Base-by-base conservation (phyloP, 495 filamentous ascomycete species). In the Trichoderma asperelloides region DNA sequence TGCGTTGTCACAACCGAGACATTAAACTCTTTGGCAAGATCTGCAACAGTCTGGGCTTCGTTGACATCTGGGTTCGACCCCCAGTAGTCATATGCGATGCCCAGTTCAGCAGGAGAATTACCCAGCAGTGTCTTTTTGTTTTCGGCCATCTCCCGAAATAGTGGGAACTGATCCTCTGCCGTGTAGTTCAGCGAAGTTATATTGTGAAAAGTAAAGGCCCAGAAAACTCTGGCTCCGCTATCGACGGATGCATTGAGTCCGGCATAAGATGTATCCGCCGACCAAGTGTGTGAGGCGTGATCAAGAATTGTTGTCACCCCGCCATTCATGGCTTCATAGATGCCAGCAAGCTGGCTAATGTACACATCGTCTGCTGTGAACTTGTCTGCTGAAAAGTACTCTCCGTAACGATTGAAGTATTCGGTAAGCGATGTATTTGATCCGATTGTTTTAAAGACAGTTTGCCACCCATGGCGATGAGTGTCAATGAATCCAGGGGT, bases 401-500 rank as follows among this genome's bases (percentile, higher is more conserved):
- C 68, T 65, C 69, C 65, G 67, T 72, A 73, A 21, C 73, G 71
- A 62, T 28, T 30, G 30, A 73, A 68, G 66, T 78, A 77, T 27
- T 75, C 76, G 27, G 72, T 65, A 0, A 79, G 69, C 15, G 70
- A 74, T 2, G 72, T 75, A 67, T 79, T 76, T 49, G 72, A 71
- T 33, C 37, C 76, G 18, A 78, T 65, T 0, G 76, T 78, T 63
- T 78, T 79, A 70, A 77, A 77, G 28, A 72, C 75, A 0, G 81
- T 81, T 69, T 85, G 83, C 81, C 81, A 84, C 28, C 78, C 72
- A 71, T 85, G 81, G 64, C 77, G 77, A 71, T 84, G 83, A 0
- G 82, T 84, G 70, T 84, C 79, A 65, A 85, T 72, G 72, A 84
- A 83, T n/a, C 83, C 83, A 0, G 82, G 79, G 6, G 75, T 72